Conservation (phyloP, 768 basidiomycete genomes). For the Phlebiopsis gigantea region DNA sequence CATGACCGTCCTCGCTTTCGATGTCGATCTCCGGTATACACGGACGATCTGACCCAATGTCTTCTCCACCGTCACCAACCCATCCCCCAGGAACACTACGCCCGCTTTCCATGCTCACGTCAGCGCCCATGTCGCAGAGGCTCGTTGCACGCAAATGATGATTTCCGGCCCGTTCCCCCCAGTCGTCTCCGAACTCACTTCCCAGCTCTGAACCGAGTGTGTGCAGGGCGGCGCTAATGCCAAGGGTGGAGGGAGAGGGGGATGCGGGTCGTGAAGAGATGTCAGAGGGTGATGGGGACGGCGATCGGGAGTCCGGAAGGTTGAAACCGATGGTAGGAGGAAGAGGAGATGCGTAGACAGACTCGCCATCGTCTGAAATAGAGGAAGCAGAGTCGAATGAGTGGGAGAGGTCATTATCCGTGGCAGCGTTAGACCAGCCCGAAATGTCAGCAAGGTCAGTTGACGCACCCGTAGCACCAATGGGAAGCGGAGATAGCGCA, state of each 20-base stretch:
- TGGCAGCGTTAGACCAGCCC: slow-evolving; percentile 20
- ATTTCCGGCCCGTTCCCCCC: slow-evolving; percentile 30
- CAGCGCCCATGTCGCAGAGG: slow-evolving; percentile 41
- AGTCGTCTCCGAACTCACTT: slow-evolving; percentile 44
- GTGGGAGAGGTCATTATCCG: slow-evolving; percentile 9
- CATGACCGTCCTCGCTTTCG: not conserved
- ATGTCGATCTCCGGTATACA: not conserved
- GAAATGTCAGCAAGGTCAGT: slow-evolving; percentile 13
- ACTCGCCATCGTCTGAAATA: not conserved
- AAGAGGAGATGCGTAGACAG: slow-evolving; percentile 6
- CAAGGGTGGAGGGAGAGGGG: not conserved
- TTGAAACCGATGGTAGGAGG: not conserved
- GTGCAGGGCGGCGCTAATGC: not conserved
- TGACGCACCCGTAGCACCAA: not conserved
- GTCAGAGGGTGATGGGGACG: slow-evolving; percentile 13
- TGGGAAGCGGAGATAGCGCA: not conserved
- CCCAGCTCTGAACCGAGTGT: slow-evolving; percentile 49
- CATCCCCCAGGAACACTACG: slow-evolving; percentile 1
- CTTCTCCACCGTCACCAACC: not conserved
- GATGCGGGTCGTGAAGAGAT: not conserved
- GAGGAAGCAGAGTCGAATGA: slow-evolving; percentile 2
- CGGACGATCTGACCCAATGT: not conserved
- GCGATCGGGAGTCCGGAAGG: slow-evolving; percentile 5
- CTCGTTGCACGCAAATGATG: slow-evolving; percentile 51
- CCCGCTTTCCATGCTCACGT: not conserved